phyloP scores from a whole-genome alignment of 164 flowering plant species.

The Malania oleifera region DNA sequence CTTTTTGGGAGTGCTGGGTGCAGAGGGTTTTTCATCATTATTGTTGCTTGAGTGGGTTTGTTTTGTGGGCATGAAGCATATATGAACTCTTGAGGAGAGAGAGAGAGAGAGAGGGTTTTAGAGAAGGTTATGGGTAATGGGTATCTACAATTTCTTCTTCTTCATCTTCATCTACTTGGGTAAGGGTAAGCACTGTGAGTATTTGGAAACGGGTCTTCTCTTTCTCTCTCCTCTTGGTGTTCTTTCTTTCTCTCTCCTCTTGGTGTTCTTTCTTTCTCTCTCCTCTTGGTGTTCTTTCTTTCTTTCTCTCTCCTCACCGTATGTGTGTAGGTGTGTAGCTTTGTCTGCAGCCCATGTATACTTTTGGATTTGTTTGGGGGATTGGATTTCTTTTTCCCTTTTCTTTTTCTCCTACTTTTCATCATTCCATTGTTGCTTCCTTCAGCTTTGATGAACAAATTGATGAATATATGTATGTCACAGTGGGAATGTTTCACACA shows the following conservation, averaged over 20 bases:
- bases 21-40: conserved; percentile 70
- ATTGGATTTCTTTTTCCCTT: conserved; percentile 24
- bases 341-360: conserved; percentile 18
- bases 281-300: not conserved
- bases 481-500: conserved; percentile 25
- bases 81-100: no score
- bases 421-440: conserved; percentile 46
- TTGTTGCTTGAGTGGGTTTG: conserved; percentile 32
- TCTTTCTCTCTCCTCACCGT: not conserved
- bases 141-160: not conserved
- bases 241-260: no score
- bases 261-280: conserved; percentile 4
- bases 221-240: not conserved
- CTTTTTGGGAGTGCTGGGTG: conserved; percentile 70
- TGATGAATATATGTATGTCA: conserved; percentile 5
- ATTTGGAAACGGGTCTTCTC: not conserved
- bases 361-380: conserved; percentile 22
- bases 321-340: conserved; percentile 5
- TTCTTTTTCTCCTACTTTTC: conserved; percentile 30
- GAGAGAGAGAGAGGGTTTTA: conserved; percentile 13
- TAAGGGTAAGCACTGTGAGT: no score
- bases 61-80: conserved; percentile 26
- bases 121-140: conserved; percentile 2
- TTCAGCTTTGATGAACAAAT: conserved; percentile 27
- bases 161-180: not conserved